Evolutionary conservation across 2,329 filamentous ascomycete genomes (phyloP).

Genomic region (Diaporthe citrichinensis): DNA sequence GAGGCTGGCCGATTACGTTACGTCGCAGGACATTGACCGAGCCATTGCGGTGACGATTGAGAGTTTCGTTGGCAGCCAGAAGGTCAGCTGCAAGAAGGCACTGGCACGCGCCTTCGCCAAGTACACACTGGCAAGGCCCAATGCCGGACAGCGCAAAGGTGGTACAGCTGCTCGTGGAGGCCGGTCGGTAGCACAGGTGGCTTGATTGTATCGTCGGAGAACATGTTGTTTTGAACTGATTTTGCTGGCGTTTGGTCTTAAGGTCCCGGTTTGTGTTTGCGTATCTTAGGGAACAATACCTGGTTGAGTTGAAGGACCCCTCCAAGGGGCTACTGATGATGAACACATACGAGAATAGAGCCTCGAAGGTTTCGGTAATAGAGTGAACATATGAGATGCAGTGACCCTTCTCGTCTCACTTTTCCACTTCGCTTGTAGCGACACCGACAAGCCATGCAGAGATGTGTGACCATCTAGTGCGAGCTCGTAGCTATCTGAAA

Average conservation of each 20-base stretch:
- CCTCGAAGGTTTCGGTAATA: constrained; percentile 32
- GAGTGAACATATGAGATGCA: not conserved
- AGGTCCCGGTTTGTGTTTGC: constrained; percentile 16
- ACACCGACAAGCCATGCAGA: not conserved
- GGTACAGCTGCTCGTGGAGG: constrained; percentile 45
- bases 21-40: constrained; percentile 90
- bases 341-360: constrained; percentile 30
- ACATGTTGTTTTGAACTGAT: constrained; percentile 16
- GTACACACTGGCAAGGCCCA: constrained; percentile 76
- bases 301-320: constrained; percentile 7
- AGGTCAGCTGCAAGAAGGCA: constrained; percentile 97
- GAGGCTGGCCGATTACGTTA: constrained; percentile 97
- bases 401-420: not conserved
- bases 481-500: not conserved
- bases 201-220: constrained; percentile 27
- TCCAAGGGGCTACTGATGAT: constrained; percentile 28
- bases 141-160: constrained; percentile 48
- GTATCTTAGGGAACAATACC: constrained; percentile 26
- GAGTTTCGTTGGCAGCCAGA: constrained; percentile 95
- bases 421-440: not conserved
- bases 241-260: constrained; percentile 35
- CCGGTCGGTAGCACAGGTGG: constrained; percentile 38
- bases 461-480: not conserved
- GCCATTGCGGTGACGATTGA: constrained; percentile 98
- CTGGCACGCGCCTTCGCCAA: constrained; percentile 95